Evolutionary conservation across 495 filamentous ascomycete species (phyloP), one percentile per base, ranked within the genome.

Genomic region (Aspergillus sparsus): DNA sequence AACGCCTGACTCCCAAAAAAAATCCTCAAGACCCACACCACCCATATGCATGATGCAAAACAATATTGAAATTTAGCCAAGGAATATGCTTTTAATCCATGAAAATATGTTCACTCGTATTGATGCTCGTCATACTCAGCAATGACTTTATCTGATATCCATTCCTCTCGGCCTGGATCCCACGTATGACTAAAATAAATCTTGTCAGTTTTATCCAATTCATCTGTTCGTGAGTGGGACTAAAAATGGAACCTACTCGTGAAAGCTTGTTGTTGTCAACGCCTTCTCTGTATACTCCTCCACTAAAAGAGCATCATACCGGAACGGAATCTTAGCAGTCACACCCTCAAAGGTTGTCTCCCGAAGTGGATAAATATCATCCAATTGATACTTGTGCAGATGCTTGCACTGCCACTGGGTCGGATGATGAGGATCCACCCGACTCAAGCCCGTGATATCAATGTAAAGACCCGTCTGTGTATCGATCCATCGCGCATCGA

Each of bases 401-500:
- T 94, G 92, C 79, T 94, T 94, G 70, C 90, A 93, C 65, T 82
- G 85, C 86, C 87, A 89, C n/a, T 89, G 72, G 3, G 86, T 85
- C 2, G 88, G 88, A 4, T 67, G 67, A 11, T 78, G 73, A 8
- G 84, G 80, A 32, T 91, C 77, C n/a, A 87, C 82, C 68, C 89
- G 86, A 44, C 82, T 83, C 31, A 94, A 71, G 27, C 84, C 91
- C n/a, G 91, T 96, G 68, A 96, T 91, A 67, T 96, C 91, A 68
- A 96, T 87, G 77, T 88, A 96, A 55, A 93, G 76, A 7, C 91
- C 91, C 60, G 85, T 94, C 50, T 74, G 70, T 18, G 82, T 77
- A 71, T 96, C 91, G 62, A 96, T 86, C 89, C 89, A 96, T 16
- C 91, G 78, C 39, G 90, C 91, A 72, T 94, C 91, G 66, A 96